Conservation (phyloP, 441 rosid species). For the Isatis lusitanica region DNA sequence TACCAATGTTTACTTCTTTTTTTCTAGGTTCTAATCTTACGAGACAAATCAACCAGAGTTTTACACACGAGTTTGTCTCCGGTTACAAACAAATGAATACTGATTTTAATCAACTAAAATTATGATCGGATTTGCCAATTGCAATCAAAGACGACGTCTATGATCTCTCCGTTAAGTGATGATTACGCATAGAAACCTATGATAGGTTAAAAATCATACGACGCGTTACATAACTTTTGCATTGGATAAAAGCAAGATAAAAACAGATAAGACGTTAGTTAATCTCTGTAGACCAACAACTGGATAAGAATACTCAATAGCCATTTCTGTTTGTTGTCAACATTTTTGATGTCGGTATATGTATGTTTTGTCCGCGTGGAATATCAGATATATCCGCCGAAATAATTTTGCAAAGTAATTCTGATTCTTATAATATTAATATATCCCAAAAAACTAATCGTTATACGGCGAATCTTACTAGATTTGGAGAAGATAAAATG, state of each 20-base stretch:
- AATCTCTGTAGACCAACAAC: slow-evolving; percentile 6
- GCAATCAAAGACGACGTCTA: neutral
- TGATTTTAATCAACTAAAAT: neutral
- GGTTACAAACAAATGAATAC: neutral
- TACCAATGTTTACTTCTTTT: neutral
- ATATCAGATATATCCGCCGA: slow-evolving; percentile 25
- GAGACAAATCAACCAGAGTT: neutral
- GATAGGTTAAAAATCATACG: neutral
- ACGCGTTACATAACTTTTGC: neutral
- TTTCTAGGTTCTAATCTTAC: neutral
- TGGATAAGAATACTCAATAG: slow-evolving; percentile 26
- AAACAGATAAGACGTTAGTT: slow-evolving; percentile 9
- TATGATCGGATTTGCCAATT: neutral
- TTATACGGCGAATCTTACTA: slow-evolving; percentile 26
- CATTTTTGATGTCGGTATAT: slow-evolving; percentile 25
- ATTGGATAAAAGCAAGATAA: neutral
- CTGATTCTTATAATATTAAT: neutral
- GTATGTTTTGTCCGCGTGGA: slow-evolving; percentile 3
- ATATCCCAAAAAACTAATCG: neutral
- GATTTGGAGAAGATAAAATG: slow-evolving; percentile 35
- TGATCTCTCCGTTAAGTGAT: neutral
- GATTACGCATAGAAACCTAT: neutral
- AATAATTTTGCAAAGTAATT: neutral
- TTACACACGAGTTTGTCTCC: neutral
- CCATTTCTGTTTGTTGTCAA: slow-evolving; percentile 1